phyloP scores from a whole-genome alignment of 768 basidiomycete species.

The Russula abietina region DNA sequence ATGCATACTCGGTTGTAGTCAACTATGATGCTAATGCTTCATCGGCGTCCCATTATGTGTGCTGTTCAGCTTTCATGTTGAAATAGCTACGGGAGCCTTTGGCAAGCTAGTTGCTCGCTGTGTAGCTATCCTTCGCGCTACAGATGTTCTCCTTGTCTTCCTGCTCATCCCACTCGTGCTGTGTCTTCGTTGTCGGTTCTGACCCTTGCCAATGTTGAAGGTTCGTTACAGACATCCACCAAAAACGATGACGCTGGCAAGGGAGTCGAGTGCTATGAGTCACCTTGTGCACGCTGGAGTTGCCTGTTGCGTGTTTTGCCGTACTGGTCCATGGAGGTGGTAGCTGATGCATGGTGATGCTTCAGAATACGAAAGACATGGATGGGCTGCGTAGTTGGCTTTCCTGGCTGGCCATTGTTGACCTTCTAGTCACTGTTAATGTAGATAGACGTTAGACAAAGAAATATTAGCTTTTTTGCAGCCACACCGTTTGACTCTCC shows the following conservation, averaged over 20 bases:
- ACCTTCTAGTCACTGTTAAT: background rate
- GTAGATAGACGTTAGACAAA: conserved; percentile 13
- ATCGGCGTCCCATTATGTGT: background rate
- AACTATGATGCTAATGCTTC: background rate
- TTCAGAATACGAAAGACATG: background rate
- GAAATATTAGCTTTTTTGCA: conserved; percentile 24
- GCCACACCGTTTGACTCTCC: conserved; percentile 35
- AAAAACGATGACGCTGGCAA: too few relatives aligned
- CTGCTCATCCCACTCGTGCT: too few relatives aligned
- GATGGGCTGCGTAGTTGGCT: background rate
- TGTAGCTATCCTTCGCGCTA: background rate
- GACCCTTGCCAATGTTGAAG: background rate
- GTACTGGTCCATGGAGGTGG: background rate
- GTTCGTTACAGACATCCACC: background rate
- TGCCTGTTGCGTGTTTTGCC: background rate
- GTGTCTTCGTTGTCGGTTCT: background rate
- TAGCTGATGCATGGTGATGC: background rate
- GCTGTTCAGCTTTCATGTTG: background rate
- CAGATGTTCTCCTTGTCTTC: background rate
- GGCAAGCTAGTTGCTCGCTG: background rate
- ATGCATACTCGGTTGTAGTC: background rate
- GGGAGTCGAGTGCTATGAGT: background rate
- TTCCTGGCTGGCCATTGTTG: background rate
- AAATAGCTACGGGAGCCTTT: background rate
- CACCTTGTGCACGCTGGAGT: background rate